These are phyloP conservation scores for Raddia distichophylla DNA, from an alignment of 176 grass and related monocot species.

Conservation along the genomic window DNA sequence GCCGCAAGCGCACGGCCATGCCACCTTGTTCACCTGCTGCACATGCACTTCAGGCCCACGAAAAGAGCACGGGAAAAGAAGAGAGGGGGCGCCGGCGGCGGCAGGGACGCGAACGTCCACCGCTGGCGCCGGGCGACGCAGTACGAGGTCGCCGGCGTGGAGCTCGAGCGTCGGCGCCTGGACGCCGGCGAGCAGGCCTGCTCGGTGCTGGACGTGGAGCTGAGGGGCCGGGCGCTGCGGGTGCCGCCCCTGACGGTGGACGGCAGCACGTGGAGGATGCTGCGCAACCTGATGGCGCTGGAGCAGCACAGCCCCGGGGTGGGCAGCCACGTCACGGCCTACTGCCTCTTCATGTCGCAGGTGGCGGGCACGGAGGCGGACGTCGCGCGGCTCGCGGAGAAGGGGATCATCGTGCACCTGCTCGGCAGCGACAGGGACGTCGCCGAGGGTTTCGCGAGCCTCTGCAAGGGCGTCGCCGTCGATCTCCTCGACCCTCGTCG, in stretches of 20 bases:
- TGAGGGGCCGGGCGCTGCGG: not conserved
- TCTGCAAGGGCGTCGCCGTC: not conserved
- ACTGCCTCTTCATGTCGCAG: conserved; percentile 40
- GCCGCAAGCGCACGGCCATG: not conserved
- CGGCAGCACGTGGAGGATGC: conserved; percentile 9
- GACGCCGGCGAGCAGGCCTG: fast-evolving
- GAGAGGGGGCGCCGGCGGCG: too few species aligned
- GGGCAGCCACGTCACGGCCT: conserved; percentile 32
- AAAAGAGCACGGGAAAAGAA: too few species aligned
- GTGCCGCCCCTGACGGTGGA: conserved; percentile 4
- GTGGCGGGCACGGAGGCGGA: not conserved
- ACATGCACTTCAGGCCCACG: not conserved
- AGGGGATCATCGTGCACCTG: not conserved
- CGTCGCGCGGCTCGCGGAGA: conserved; percentile 10
- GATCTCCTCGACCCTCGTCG: not conserved
- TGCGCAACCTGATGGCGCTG: conserved; percentile 40
- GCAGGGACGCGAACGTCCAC: not conserved
- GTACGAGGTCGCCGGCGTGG: conserved; percentile 11
- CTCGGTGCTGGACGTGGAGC: conserved; percentile 14
- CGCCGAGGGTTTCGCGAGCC: not conserved
- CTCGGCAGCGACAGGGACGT: not conserved
- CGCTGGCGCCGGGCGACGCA: conserved; percentile 33
- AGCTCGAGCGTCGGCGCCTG: not conserved
- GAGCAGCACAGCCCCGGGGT: conserved; percentile 13
- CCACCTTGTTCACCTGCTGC: not conserved